phyloP scores from a whole-genome alignment of 768 basidiomycete species.

The Tylopilus plumbeoviolaceoides region DNA sequence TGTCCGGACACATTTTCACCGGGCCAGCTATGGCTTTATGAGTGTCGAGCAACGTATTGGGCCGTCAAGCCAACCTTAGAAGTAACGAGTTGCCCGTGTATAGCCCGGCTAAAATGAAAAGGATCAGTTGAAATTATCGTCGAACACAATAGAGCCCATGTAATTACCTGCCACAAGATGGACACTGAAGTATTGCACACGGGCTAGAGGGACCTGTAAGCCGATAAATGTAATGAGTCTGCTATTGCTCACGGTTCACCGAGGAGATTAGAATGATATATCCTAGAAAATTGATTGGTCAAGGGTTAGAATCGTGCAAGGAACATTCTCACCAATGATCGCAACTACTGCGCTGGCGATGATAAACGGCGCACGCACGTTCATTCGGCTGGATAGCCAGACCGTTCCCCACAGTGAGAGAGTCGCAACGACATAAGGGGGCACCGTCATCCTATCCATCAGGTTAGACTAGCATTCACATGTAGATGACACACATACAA shows the following conservation, averaged over 20 bases:
- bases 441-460: conserved; percentile 46
- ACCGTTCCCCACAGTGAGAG: conserved; percentile 47
- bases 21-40: conserved; percentile 40
- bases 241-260: conserved; percentile 35
- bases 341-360: conserved; percentile 45
- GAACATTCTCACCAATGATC: conserved; percentile 41
- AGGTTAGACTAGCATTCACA: neutral
- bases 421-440: conserved; percentile 50
- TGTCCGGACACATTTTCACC: conserved; percentile 67
- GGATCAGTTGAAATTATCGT: neutral
- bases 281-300: conserved; percentile 33
- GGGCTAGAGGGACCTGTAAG: conserved; percentile 31
- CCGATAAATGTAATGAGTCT: neutral
- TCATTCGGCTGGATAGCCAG: conserved; percentile 46
- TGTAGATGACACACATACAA: conserved; percentile 33
- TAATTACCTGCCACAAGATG: conserved; percentile 42
- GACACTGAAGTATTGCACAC: conserved; percentile 54
- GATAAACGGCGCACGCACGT: conserved; percentile 50
- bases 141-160: neutral
- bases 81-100: conserved; percentile 57
- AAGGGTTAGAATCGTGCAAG: too few species aligned
- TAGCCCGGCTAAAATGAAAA: conserved; percentile 36
- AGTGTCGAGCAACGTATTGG: neutral
- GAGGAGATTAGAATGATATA: conserved; percentile 54
- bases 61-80: conserved; percentile 38